A percentile compares a stretch with the other conserved stretches of the same genome.
Evolutionary conservation across 768 basidiomycete genomes (phyloP).

Genomic region (Pleurotus ostreatus): DNA sequence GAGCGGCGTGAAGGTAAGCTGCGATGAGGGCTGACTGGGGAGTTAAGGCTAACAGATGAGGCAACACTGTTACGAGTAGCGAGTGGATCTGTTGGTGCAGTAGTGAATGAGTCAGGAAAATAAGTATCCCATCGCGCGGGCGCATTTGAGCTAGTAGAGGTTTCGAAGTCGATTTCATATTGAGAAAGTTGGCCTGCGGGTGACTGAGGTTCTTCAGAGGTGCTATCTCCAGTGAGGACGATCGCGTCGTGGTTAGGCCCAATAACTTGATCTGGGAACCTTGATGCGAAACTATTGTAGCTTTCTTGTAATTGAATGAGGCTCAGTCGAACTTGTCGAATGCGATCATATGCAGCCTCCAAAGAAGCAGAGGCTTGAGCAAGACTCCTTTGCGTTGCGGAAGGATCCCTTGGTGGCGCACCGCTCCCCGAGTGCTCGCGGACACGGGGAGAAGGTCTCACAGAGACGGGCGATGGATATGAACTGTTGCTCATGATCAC

Average conservation of each 20-base stretch:
- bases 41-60: slow-evolving; percentile 15
- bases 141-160: not conserved
- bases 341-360: slow-evolving; percentile 50
- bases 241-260: slow-evolving; percentile 38
- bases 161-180: not conserved
- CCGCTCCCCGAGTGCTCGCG: slow-evolving; percentile 10
- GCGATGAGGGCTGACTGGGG: slow-evolving; percentile 15
- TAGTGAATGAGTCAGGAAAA: not conserved
- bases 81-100: slow-evolving; percentile 4
- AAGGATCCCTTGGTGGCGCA: slow-evolving; percentile 12
- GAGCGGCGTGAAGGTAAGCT: slow-evolving; percentile 19
- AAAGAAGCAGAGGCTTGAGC: slow-evolving; percentile 51
- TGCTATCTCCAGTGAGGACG: slow-evolving; percentile 22
- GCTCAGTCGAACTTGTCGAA: slow-evolving; percentile 50
- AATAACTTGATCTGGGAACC: slow-evolving; percentile 23
- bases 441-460: slow-evolving; percentile 16
- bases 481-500: slow-evolving; percentile 21
- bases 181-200: slow-evolving; percentile 1
- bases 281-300: slow-evolving; percentile 10
- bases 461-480: slow-evolving; percentile 26
- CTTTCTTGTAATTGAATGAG: slow-evolving; percentile 40
- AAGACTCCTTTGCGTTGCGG: slow-evolving; percentile 32
- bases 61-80: slow-evolving; percentile 12
- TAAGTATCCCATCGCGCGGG: not conserved
- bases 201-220: not conserved